These are phyloP conservation scores for Fusarium marasasianum DNA, from an alignment of 2,329 filamentous ascomycete genomes.

Conservation along the genomic window DNA sequence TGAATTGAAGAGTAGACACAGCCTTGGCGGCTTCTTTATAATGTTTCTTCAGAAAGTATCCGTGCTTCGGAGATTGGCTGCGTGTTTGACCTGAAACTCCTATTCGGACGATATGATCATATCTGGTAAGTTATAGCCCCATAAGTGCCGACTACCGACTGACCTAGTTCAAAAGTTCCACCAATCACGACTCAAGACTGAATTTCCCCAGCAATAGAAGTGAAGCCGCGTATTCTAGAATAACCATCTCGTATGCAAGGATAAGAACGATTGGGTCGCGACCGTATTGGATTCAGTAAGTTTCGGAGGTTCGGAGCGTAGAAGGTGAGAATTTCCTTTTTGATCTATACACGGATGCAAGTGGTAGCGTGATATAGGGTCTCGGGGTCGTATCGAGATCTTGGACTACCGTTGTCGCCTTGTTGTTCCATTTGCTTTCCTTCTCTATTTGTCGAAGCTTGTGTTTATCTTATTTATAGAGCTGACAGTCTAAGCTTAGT, in stretches of 20 bases:
- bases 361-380: neutral
- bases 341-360: neutral
- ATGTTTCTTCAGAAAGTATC: neutral
- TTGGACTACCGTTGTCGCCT: neutral
- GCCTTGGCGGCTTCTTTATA: conserved; percentile 19
- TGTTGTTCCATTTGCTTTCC: neutral
- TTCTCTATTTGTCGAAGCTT: neutral
- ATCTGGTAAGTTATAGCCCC: conserved; percentile 18
- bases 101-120: conserved; percentile 5
- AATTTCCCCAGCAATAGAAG: conserved; percentile 30
- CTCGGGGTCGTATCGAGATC: neutral
- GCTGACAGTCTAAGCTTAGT: rapidly evolving
- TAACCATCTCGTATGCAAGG: neutral
- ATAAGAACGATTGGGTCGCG: neutral
- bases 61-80: conserved; percentile 4
- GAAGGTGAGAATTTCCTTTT: neutral
- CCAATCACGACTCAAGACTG: conserved; percentile 9
- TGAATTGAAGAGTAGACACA: neutral
- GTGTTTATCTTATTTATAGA: neutral
- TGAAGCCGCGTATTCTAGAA: conserved; percentile 1
- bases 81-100: conserved; percentile 21
- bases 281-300: neutral
- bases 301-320: neutral
- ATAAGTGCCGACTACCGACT: conserved; percentile 30
- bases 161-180: neutral